Base-by-base conservation (phyloP, 495 filamentous ascomycete genomes). In the Neurospora sp. region DNA sequence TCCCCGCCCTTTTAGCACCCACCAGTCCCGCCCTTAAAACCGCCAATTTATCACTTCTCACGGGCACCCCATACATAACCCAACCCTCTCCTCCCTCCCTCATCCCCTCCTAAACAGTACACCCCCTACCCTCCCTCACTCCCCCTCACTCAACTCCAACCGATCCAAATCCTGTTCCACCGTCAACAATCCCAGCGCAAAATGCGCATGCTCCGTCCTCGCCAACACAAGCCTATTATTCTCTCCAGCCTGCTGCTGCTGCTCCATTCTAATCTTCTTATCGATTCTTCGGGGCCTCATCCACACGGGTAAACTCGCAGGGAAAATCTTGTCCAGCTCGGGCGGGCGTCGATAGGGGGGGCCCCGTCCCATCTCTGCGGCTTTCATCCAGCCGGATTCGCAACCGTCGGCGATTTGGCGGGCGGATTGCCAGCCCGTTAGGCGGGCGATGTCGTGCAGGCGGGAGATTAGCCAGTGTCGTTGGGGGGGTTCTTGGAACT, bases 361-460 rank as follows among this genome's bases (percentile, higher is more conserved):
- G 0, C 94, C 95, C 8, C 87, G 86, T 3, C 93, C 93, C 73
- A 90, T 80, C 71, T 89, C 86, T 0, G 89, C 91, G 12, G 90
- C 88, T 73, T 88, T 89, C 59, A 87, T 84, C 96, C 96, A 99
- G 5, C 89, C 87, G 14, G 86, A 89, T 79, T 98, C 94, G 80
- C 93, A 97, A 3, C 94, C 94, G 65, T 87, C 81, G 12, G 93
- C 92, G 72, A 98, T 93, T 41, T 93, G 86, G 44, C 89, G 85
- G 27, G 93, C 90, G 2, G 89, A 91, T 75, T 93, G 91, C 92
- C 93, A 98, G 1, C 96, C 96, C 0, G 94, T 97, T 44, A 96
- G 82, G 7, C 90, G 89, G 4, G 91, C 87, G 42, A 97, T 89
- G 78, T 93, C 88, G 71, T 87, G 87, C 22, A 98, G 83, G 17